Evolutionary conservation across 108 stramenopile species (phyloP).

Genomic region (Epithemia pelagica): DNA sequence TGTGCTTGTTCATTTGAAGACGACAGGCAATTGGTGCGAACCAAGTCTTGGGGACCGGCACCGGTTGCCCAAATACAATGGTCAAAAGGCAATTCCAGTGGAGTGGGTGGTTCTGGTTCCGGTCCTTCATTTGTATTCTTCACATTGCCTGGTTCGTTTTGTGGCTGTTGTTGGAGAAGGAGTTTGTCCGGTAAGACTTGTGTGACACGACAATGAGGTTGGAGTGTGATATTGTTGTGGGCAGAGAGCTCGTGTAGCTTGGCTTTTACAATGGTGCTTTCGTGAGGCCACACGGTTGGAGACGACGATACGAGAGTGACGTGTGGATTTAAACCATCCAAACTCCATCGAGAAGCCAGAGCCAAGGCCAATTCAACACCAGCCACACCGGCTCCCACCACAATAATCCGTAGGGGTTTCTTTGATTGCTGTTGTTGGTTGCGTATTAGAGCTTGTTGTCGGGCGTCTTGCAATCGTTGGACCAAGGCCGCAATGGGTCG

Average conservation of each 20-base stretch:
- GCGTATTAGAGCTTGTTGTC: constrained; percentile 6
- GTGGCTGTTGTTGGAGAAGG: too few species aligned
- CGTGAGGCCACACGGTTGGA: constrained; percentile 43
- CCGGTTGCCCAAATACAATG: constrained; percentile 83
- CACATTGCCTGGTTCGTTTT: too few species aligned
- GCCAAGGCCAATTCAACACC: constrained; percentile 90
- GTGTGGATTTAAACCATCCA: constrained; percentile 22
- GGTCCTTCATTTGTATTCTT: too few species aligned
- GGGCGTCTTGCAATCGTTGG: constrained; percentile 32
- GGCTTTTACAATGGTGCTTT: constrained; percentile 29
- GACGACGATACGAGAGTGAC: constrained; percentile 31
- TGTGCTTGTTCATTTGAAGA: too few species aligned
- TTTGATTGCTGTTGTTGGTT: constrained; percentile 17
- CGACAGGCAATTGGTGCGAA: too few species aligned
- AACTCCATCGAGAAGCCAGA: constrained; percentile 57
- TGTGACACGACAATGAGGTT: constrained; percentile 36
- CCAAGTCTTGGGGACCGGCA: constrained; percentile 55
- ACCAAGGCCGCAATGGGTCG: constrained; percentile 75
- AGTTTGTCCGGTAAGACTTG: constrained; percentile 22
- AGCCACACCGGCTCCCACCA: constrained; percentile 94
- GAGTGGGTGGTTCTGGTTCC: too few species aligned
- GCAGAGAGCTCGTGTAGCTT: constrained; percentile 33
- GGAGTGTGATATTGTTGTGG: constrained; percentile 47
- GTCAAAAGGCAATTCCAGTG: constrained; percentile 46
- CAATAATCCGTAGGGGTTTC: too few species aligned